These are phyloP conservation scores for Aphanomyces invadans DNA, from an alignment of 352 stramenopile species.

Conservation along the genomic window DNA sequence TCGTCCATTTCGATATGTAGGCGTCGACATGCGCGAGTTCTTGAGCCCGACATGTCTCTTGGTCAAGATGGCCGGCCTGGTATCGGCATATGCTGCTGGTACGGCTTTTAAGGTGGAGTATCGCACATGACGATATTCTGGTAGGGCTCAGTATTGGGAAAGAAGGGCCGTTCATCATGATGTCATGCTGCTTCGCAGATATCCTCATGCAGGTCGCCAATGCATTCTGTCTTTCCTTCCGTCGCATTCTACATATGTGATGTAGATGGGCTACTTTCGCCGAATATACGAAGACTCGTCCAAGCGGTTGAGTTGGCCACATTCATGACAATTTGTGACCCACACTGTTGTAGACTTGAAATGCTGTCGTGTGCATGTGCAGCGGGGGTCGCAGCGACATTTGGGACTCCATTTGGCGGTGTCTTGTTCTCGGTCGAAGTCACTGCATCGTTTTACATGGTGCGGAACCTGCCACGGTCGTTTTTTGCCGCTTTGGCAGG, in stretches of 20 bases:
- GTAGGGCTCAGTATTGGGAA: constrained; percentile 68
- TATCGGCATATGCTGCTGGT: constrained; percentile 43
- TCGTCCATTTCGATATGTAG: constrained; percentile 4
- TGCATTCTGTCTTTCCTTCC: neutral
- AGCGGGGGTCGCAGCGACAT: constrained; percentile 77
- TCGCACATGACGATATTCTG: neutral
- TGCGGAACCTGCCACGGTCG: constrained; percentile 63
- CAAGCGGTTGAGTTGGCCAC: constrained; percentile 32
- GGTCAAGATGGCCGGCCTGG: constrained; percentile 62
- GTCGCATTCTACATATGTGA: neutral
- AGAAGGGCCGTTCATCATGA: constrained; percentile 85
- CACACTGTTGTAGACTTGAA: constrained; percentile 32
- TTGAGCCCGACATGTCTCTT: constrained; percentile 59
- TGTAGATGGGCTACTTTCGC: constrained; percentile 39
- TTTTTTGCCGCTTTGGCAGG: constrained; percentile 80
- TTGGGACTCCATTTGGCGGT: constrained; percentile 77
- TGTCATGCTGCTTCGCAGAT: constrained; percentile 72
- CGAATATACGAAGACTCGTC: constrained; percentile 72
- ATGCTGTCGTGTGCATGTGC: constrained; percentile 77
- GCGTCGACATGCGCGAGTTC: constrained; percentile 70
- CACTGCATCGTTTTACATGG: constrained; percentile 78
- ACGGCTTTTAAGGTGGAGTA: constrained; percentile 1
- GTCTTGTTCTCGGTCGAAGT: constrained; percentile 82
- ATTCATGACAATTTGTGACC: neutral
- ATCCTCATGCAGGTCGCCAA: constrained; percentile 48